Evolutionary conservation across 257 asterid species (phyloP), one percentile per base, ranked within the genome.

Genomic region (Solanum acaule): DNA sequence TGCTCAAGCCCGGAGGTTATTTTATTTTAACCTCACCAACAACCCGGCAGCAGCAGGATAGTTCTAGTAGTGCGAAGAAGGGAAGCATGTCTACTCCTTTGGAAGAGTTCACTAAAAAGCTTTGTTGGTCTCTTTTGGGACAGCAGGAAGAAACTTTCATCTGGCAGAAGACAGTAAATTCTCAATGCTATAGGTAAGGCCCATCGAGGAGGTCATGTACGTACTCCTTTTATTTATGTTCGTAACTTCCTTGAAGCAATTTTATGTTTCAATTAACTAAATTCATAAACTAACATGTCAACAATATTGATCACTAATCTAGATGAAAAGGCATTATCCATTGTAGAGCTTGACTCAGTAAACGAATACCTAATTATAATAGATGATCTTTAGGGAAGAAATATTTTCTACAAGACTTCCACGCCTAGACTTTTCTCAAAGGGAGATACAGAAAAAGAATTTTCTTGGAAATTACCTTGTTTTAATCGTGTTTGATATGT

Each of bases 1-100:
- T 97, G 78, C 96, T 96, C 91, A 97, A 92, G 94, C 99, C 99
- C 6, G 99, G 99, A 90, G 98, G 98, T 88, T 97, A 96, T 93
- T 89, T 97, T 90, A 96, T 96, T 85, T 91, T 97, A 90, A 96
- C 98, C 91, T 94, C 98, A 83, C 96, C 98, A 73, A 88, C 90
- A 88, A 93, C 94, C 90, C 92, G 89, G 90, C 94, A 88, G 89
- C 94, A 88, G 89, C 94, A 94, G 68, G 95, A 91, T 87, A 93
- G 90, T 91, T 91, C 93, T 77, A 31, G 63, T 49, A 86, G 56
- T 68, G 35, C 87, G 63, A 92, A 90, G 90, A 94, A 92, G 90
- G 98, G 94, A 90, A 90, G 91, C 87, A 81, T 77, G 82, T 75
- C 93, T 84, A 88, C 91, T 91, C 94, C 95, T 88, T 87, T 96